Base-by-base conservation (phyloP, 495 filamentous ascomycete species). In the Hyphodiscus hymeniophilus region DNA sequence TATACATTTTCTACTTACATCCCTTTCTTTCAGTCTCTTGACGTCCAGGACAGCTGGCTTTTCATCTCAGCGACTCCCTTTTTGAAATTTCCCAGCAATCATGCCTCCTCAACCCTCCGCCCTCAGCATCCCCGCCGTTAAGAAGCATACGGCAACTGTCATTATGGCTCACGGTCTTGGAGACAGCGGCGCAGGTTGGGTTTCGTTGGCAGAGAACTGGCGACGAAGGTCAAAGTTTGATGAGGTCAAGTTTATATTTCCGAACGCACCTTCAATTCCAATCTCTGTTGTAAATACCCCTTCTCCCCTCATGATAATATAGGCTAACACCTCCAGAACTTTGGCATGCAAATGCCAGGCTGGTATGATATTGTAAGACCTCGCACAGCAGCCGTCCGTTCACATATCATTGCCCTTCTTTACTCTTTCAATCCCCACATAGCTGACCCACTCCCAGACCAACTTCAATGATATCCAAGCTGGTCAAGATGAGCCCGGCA, bases 101-200 rank as follows among this genome's bases (percentile, higher is more conserved):
- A 51, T 60, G 57, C 38, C 57, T 44, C 36, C 41, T 28, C 26
- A 15, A 20, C 47, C 50, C 42, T 36, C 50, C 15, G 80, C 85
- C 7, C 70, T 91, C 39, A 71, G 95, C 6, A 83, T 96, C 54
- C 88, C 89, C 13, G 89, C 92, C n/a, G 72, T 89, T 36, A 87
- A 79, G 60, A 84, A 80, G 57, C 91, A 96, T 63, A 96, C 92
- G 33, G 88, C 91, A 26, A 95, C 91, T 2, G 85, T 95, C 55
- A 96, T 98, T 59, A 86, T 94, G 68, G 73, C 87, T 38, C 92
- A 98, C 59, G 92, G 92, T 6, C 72, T 96, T 21, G 92, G 92
- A 23, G 89, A 95, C 60, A 84, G 73, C 35, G 85, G 85, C 24
- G 66, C 76, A 52, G 86, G 86, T 60, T 91, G 86, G 86, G 73